Evolutionary conservation across 2,329 filamentous ascomycete species (phyloP), one percentile per base, ranked within the genome.

Genomic region (Colletotrichum trifolii): DNA sequence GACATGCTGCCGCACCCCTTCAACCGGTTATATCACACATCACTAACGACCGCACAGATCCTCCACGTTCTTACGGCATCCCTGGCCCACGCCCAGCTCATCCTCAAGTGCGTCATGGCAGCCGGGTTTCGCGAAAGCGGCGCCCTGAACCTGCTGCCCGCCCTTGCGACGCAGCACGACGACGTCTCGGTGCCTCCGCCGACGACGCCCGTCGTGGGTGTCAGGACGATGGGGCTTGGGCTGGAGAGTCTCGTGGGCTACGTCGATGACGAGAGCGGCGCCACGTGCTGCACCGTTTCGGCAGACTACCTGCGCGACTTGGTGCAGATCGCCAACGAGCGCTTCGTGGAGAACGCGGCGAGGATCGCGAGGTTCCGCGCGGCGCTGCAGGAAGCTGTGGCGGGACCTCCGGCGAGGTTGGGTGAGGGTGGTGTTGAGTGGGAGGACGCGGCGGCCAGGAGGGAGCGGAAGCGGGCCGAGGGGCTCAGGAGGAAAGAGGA

Each of bases 51-150:
- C 45, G 25, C 6, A 13, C 69, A 97, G 94, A 97, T 97, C 70
- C 86, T 98, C 1, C 95, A 98, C 71, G 84, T 98, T 47, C 85
- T 97, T 71, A 89, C 93, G 6, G 88, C 93, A 13, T 95, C 92
- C 0, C 82, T 89, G 0, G 78, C 85, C 11, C 87, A 95, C 71
- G 93, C 95, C 4, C 91, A 97, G 69, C 82, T 86, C 8, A 83
- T 96, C 15, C 85, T 97, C 12, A 84, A 89, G 10, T 92, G 91
- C 48, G 94, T 92, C 2, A 82, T 95, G 9, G 87, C 89, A 70
- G 91, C 93, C 4, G 95, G 95, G 0, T 97, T 97, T 74, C 89
- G 95, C 12, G 95, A 98, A 78, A 96, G 91, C 64, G 95, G 95
- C 15, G 90, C 95, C 54, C 84, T 96, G 63, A 92, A 90, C 72